Evolutionary conservation across 108 stramenopile species (phyloP).

Genomic region (Nitzschia sp.): DNA sequence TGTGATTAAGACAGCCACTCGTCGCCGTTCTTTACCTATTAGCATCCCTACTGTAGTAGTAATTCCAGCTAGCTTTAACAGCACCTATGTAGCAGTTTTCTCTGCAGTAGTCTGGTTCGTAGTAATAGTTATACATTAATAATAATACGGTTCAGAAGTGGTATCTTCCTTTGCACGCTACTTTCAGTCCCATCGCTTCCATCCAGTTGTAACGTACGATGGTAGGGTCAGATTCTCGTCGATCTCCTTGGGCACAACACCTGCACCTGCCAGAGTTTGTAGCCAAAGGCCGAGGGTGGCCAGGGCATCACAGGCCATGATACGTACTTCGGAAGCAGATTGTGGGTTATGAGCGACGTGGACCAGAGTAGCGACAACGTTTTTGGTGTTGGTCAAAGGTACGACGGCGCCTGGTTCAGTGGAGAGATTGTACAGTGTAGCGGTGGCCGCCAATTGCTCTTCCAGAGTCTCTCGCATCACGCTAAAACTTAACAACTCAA

Average conservation of each 20-base stretch:
- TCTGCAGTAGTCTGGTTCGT: too few relatives aligned
- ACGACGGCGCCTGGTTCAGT: slow-evolving; percentile 84
- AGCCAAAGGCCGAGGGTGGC: slow-evolving; percentile 84
- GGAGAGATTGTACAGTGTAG: slow-evolving; percentile 74
- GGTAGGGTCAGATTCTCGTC: slow-evolving; percentile 57
- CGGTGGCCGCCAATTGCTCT: slow-evolving; percentile 73
- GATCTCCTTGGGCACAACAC: slow-evolving; percentile 65
- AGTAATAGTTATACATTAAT: too few relatives aligned
- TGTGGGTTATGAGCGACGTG: slow-evolving; percentile 72
- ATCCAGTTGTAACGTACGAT: slow-evolving; percentile 70
- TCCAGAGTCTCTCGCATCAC: slow-evolving; percentile 63
- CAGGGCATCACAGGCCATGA: slow-evolving; percentile 75
- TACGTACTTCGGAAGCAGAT: slow-evolving; percentile 50
- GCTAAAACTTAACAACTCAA: slow-evolving; percentile 61
- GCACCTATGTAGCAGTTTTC: too few relatives aligned
- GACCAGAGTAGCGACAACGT: slow-evolving; percentile 81
- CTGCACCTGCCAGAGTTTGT: slow-evolving; percentile 76
- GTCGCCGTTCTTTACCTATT: too few relatives aligned
- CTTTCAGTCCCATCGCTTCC: slow-evolving; percentile 74
- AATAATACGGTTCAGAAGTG: too few relatives aligned
- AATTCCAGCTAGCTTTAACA: too few relatives aligned
- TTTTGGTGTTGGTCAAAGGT: slow-evolving; percentile 78
- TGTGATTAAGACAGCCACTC: too few relatives aligned
- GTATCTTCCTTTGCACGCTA: too few relatives aligned
- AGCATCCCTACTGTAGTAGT: too few relatives aligned